phyloP scores from a whole-genome alignment of 805 yeast species.

The Schwanniomyces yamadae region DNA sequence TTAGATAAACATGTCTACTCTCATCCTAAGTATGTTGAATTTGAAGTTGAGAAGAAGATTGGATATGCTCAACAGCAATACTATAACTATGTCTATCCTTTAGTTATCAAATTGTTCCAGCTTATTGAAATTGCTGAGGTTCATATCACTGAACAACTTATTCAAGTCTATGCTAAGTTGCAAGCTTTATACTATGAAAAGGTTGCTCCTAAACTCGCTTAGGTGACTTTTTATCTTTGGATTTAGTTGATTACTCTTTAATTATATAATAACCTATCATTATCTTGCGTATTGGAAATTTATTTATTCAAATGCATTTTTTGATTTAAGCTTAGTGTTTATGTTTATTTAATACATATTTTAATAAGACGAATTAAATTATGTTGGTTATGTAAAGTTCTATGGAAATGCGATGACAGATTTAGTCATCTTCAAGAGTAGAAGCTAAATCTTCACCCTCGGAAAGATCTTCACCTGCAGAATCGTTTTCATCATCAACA shows the following conservation, averaged over 20 bases:
- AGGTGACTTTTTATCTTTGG: background rate
- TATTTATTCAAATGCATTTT: no score
- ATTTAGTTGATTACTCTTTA: no score
- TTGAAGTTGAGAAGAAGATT: constrained; percentile 29
- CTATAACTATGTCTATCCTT: constrained; percentile 28
- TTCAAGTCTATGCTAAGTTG: constrained; percentile 17
- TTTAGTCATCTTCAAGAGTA: no score
- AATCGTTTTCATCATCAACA: background rate
- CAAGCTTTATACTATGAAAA: constrained; percentile 18
- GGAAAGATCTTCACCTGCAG: background rate
- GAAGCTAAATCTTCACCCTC: no score
- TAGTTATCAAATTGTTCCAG: constrained; percentile 30
- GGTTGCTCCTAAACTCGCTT: constrained; percentile 19
- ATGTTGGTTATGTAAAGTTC: no score
- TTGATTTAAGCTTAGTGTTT: no score
- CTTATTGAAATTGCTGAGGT: constrained; percentile 34
- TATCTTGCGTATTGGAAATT: no score
- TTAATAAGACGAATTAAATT: no score
- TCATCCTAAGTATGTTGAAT: constrained; percentile 33
- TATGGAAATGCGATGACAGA: no score
- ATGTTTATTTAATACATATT: no score
- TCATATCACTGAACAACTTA: constrained; percentile 25
- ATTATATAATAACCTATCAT: no score
- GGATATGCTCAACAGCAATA: constrained; percentile 20
- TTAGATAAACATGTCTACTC: constrained; percentile 39